Evolutionary conservation across 345 rosid genomes (phyloP).

Genomic region (Moringa oleifera): DNA sequence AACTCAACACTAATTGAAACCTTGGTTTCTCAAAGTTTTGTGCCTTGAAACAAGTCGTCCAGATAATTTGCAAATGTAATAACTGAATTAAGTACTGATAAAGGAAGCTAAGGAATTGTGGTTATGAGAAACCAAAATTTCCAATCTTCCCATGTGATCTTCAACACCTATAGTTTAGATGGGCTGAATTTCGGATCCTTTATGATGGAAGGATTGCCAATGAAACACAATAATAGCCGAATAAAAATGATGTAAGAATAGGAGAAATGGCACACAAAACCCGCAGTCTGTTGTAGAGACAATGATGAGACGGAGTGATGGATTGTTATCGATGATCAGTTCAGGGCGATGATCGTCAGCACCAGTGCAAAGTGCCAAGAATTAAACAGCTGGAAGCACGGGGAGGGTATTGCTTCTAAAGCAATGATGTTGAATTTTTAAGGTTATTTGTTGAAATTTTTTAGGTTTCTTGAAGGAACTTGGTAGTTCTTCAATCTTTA

Average conservation of each 20-base stretch:
- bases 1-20: constrained; percentile 71
- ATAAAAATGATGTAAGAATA: constrained; percentile 57
- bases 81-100: constrained; percentile 72
- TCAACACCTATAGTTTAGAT: constrained; percentile 42
- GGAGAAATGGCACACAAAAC: constrained; percentile 56
- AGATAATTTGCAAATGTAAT: constrained; percentile 75
- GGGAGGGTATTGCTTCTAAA: too few relatives aligned
- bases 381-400: constrained; percentile 50
- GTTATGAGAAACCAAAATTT: constrained; percentile 71
- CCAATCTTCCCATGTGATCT: constrained; percentile 83
- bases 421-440: too few relatives aligned
- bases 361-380: constrained; percentile 60
- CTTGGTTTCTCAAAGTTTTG: constrained; percentile 56
- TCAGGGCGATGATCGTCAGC: constrained; percentile 32
- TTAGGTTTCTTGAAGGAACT: too few relatives aligned
- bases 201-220: constrained; percentile 56
- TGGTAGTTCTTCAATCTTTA: too few relatives aligned
- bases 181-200: constrained; percentile 60
- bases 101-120: constrained; percentile 80
- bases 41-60: constrained; percentile 69
- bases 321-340: background rate
- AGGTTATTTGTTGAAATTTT: too few relatives aligned
- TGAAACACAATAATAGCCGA: constrained; percentile 53
- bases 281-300: constrained; percentile 35
- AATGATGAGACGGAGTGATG: constrained; percentile 4